Conservation (phyloP, 2,329 filamentous ascomycete genomes). For the Paecilomyces formosus region DNA sequence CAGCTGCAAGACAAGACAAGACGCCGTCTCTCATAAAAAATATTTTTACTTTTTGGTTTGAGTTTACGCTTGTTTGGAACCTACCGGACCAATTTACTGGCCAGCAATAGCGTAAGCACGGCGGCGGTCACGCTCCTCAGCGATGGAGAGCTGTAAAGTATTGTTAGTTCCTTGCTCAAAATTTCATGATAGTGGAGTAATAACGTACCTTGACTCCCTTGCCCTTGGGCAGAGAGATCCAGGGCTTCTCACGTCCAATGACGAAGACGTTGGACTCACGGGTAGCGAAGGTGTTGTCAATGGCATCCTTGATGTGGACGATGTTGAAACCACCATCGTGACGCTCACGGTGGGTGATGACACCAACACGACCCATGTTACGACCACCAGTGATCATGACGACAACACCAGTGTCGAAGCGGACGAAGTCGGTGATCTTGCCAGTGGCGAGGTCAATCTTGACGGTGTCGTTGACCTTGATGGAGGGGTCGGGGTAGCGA, state of each 20-base stretch:
- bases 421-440: conserved; percentile 98
- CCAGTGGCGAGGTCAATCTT: conserved; percentile 96
- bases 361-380: conserved; percentile 99
- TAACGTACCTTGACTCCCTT: conserved; percentile 85
- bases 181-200: neutral
- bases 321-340: conserved; percentile 99
- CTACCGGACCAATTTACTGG: conserved; percentile 33
- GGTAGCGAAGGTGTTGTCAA: conserved; percentile 99
- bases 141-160: conserved; percentile 68
- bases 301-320: conserved; percentile 99
- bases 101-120: conserved; percentile 59
- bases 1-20: conserved; percentile 30
- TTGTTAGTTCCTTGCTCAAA: neutral
- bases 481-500: conserved; percentile 94
- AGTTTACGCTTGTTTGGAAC: conserved; percentile 10
- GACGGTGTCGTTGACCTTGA: conserved; percentile 99
- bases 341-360: conserved; percentile 99
- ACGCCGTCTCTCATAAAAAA: conserved; percentile 25
- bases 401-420: conserved; percentile 96
- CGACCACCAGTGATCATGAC: conserved; percentile 99
- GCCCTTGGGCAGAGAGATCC: conserved; percentile 99
- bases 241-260: conserved; percentile 97
- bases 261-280: conserved; percentile 99
- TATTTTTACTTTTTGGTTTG: conserved; percentile 19
- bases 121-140: conserved; percentile 97